A percentile compares a stretch with the other conserved stretches of the same genome.
Conservation (phyloP, 2,329 filamentous ascomycete genomes). For the Exophiala lecanii-corni region DNA sequence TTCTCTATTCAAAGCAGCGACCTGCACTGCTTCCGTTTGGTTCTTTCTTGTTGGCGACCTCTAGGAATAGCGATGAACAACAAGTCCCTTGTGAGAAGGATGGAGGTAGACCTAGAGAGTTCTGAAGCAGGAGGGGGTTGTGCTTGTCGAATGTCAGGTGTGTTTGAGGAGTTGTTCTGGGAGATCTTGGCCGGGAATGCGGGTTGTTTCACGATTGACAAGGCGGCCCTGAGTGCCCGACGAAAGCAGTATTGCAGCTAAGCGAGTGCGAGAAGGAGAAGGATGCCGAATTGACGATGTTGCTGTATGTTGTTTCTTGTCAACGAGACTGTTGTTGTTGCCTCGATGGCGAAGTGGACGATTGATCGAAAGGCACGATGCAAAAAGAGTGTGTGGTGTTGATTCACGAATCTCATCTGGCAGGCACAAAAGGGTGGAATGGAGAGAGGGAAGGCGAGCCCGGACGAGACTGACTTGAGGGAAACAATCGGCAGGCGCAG, state of each 20-base stretch:
- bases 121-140: not conserved
- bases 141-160: not conserved
- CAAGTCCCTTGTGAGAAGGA: not conserved
- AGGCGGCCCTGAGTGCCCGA: constrained; percentile 14
- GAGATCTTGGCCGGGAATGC: constrained; percentile 18
- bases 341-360: constrained; percentile 24
- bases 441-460: constrained; percentile 6
- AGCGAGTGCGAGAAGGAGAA: constrained; percentile 17
- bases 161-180: constrained; percentile 9
- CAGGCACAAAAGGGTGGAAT: constrained; percentile 7
- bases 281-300: constrained; percentile 8
- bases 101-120: constrained; percentile 6
- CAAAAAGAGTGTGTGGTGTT: constrained; percentile 19
- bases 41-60: constrained; percentile 7
- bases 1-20: constrained; percentile 14
- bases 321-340: too few species aligned
- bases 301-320: too few species aligned
- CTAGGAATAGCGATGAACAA: not conserved
- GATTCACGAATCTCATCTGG: constrained; percentile 2
- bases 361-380: constrained; percentile 3
- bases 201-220: constrained; percentile 20
- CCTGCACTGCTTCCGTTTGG: constrained; percentile 21
- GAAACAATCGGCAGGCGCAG: too few species aligned
- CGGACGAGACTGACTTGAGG: too few species aligned
- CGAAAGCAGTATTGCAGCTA: constrained; percentile 14